Percentiles rank a stretch among this genome's conserved stretches.
Evolutionary conservation across 2,329 filamentous ascomycete genomes (phyloP).

Genomic region (Remersonia thermophila): DNA sequence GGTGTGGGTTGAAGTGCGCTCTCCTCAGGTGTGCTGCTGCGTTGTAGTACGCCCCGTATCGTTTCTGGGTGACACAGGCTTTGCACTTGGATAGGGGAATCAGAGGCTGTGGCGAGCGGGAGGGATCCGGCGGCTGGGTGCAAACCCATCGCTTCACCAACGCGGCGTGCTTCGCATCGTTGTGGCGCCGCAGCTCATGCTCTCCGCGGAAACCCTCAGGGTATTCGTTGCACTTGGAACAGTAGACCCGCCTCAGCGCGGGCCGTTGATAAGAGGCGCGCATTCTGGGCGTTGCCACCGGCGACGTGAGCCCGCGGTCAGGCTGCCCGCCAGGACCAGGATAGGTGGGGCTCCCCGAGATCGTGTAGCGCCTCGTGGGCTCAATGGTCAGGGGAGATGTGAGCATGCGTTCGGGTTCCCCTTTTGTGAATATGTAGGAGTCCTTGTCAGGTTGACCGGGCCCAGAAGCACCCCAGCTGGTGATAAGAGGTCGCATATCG

Average conservation of each 20-base stretch:
- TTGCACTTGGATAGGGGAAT: conserved; percentile 44
- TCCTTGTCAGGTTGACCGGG: conserved; percentile 19
- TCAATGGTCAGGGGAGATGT: conserved; percentile 24
- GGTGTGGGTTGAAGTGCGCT: conserved; percentile 44
- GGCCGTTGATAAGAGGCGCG: conserved; percentile 38
- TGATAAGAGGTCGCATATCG: conserved; percentile 27
- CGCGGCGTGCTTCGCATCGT: conserved; percentile 43
- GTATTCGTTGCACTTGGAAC: conserved; percentile 66
- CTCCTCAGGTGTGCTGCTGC: conserved; percentile 45
- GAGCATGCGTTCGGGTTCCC: conserved; percentile 19
- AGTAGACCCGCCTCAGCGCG: conserved; percentile 61
- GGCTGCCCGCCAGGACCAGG: conserved; percentile 17
- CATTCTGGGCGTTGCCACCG: conserved; percentile 27
- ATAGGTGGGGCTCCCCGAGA: conserved; percentile 34
- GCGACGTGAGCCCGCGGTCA: conserved; percentile 23
- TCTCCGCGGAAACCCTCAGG: conserved; percentile 83
- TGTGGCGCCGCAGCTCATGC: conserved; percentile 67
- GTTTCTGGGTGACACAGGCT: conserved; percentile 43
- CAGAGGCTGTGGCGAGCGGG: conserved; percentile 32
- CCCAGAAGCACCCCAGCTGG: conserved; percentile 24
- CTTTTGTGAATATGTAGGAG: conserved; percentile 16
- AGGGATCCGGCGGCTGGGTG: conserved; percentile 33
- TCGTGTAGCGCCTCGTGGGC: conserved; percentile 31
- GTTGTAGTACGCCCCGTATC: conserved; percentile 48
- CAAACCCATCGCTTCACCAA: conserved; percentile 45